A percentile compares a stretch with the other conserved stretches of the same genome.
phyloP scores from a whole-genome alignment of 768 basidiomycete genomes.

The Kondoa malvinella region DNA sequence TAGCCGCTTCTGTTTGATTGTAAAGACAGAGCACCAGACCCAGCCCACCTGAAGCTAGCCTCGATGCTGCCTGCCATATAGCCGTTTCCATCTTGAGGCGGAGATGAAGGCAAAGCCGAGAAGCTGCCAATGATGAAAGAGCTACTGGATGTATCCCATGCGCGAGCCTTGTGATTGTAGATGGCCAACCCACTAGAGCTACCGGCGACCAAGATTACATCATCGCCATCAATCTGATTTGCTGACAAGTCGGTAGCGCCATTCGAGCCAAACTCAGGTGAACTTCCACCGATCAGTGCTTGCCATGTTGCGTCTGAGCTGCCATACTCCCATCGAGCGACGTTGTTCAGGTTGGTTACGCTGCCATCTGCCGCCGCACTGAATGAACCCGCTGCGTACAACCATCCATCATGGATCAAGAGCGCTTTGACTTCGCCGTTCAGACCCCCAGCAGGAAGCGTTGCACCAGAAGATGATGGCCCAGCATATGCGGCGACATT shows the following conservation, averaged over 20 bases:
- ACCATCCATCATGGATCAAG: constrained; percentile 36
- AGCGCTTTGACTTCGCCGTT: constrained; percentile 61
- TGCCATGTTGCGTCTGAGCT: constrained; percentile 12
- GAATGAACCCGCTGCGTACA: constrained; percentile 84
- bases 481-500: constrained; percentile 60
- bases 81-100: constrained; percentile 15
- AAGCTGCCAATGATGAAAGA: constrained; percentile 29
- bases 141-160: constrained; percentile 18
- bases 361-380: constrained; percentile 52
- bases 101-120: constrained; percentile 18
- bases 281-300: constrained; percentile 6
- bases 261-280: not conserved
- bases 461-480: constrained; percentile 37
- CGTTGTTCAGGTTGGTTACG: constrained; percentile 45
- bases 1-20: constrained; percentile 16
- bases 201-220: constrained; percentile 16
- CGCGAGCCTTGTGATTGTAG: constrained; percentile 8
- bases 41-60: constrained; percentile 37
- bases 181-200: constrained; percentile 19
- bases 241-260: not conserved
- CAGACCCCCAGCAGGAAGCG: constrained; percentile 49
- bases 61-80: constrained; percentile 48
- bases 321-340: constrained; percentile 22
- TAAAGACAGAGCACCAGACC: constrained; percentile 39
- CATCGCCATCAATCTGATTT: not conserved